Percentiles rank a stretch among this genome's conserved stretches.
Evolutionary conservation across 2,329 filamentous ascomycete genomes (phyloP).

Genomic region (Diaporthe sp.): DNA sequence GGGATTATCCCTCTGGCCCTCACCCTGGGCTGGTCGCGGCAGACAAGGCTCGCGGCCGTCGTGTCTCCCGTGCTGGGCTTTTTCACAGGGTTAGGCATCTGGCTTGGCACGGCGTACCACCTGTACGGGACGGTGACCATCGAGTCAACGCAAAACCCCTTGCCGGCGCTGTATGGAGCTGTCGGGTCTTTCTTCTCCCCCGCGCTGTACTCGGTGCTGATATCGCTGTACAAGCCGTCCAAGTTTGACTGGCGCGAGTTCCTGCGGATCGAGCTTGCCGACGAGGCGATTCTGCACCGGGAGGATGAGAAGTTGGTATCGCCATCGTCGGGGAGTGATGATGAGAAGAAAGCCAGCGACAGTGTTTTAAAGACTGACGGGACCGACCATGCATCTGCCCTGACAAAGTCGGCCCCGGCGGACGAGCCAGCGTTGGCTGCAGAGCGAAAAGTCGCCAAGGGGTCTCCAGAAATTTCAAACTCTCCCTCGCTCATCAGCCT

Average conservation of each 20-base stretch:
- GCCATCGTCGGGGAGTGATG: slow-evolving; percentile 9
- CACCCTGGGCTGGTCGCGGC: slow-evolving; percentile 60
- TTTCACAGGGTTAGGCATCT: slow-evolving; percentile 57
- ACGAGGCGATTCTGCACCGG: slow-evolving; percentile 51
- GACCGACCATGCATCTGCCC: not conserved
- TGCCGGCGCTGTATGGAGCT: slow-evolving; percentile 60
- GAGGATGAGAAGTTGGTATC: not conserved
- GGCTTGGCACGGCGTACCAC: slow-evolving; percentile 57
- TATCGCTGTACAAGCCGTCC: slow-evolving; percentile 57
- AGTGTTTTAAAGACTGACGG: not conserved
- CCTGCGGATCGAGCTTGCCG: slow-evolving; percentile 60
- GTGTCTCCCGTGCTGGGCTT: slow-evolving; percentile 57
- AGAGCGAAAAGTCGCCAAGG: not conserved
- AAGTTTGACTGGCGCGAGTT: slow-evolving; percentile 55
- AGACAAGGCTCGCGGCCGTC: slow-evolving; percentile 57
- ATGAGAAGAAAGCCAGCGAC: not conserved
- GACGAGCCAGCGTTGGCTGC: not conserved
- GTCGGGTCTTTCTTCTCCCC: slow-evolving; percentile 62
- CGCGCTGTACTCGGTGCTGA: slow-evolving; percentile 59
- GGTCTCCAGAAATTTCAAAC: slow-evolving; percentile 23
- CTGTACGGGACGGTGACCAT: slow-evolving; percentile 58
- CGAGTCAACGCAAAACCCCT: slow-evolving; percentile 53
- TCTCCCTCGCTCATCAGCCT: slow-evolving; percentile 44
- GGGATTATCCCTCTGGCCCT: slow-evolving; percentile 61
- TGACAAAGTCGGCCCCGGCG: not conserved